Evolutionary conservation across 179 eudicot genomes (phyloP).

Genomic region (Beta macrorhiza): DNA sequence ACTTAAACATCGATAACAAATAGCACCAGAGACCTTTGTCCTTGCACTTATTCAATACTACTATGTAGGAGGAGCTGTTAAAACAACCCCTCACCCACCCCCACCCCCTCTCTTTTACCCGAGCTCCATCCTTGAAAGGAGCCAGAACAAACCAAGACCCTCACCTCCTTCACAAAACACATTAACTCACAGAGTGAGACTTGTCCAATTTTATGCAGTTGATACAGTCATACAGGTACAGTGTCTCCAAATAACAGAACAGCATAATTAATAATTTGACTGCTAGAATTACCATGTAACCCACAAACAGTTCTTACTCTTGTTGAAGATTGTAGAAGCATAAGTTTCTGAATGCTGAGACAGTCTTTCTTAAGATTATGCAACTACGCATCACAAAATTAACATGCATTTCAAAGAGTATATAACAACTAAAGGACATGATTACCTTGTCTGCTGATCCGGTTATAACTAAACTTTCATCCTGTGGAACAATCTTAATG

Average conservation of each 20-base stretch:
- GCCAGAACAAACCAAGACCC: not conserved
- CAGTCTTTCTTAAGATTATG: not conserved
- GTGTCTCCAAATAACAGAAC: not conserved
- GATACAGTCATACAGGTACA: not conserved
- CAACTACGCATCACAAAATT: not conserved
- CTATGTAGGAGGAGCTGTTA: too few species aligned
- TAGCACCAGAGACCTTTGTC: too few species aligned
- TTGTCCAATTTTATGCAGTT: not conserved
- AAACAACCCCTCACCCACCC: too few species aligned
- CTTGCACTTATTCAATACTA: too few species aligned
- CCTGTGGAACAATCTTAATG: conserved; percentile 68
- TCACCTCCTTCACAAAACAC: not conserved
- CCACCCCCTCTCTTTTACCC: too few species aligned
- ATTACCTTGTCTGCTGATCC: conserved; percentile 92
- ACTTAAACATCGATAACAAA: too few species aligned
- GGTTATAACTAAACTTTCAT: conserved; percentile 62
- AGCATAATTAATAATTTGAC: not conserved
- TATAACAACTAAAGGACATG: not conserved
- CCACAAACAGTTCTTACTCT: not conserved
- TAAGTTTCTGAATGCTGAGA: not conserved
- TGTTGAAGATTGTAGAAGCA: not conserved
- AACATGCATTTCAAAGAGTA: conserved; percentile 3
- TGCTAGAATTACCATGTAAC: not conserved
- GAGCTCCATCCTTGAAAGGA: too few species aligned
- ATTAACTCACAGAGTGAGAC: not conserved